Percentiles rank a stretch among this genome's conserved stretches.
Conservation (phyloP, 176 grass and related monocot genomes). For the Carex littledalei region DNA sequence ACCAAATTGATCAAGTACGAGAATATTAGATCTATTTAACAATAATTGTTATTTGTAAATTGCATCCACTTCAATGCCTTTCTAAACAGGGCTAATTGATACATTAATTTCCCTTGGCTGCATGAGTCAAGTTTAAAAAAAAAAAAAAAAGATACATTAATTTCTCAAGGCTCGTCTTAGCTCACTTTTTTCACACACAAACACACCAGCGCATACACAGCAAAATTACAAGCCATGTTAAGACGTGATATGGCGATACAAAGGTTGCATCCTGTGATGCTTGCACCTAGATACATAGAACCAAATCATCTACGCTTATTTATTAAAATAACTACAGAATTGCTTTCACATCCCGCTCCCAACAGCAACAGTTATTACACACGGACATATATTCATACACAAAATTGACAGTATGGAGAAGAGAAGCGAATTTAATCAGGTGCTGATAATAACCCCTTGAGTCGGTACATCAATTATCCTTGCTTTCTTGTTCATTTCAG, state of each 20-base stretch:
- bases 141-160: not conserved
- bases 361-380: not conserved
- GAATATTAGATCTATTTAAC: not conserved
- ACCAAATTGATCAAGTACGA: not conserved
- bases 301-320: constrained; percentile 46
- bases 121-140: no score
- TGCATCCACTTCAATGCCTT: not conserved
- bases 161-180: not conserved
- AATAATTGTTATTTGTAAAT: not conserved
- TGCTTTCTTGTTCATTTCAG: constrained; percentile 31
- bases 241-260: not conserved
- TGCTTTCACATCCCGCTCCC: not conserved
- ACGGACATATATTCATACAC: not conserved
- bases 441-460: constrained; percentile 33
- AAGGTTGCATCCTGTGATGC: constrained; percentile 65
- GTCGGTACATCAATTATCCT: constrained; percentile 29
- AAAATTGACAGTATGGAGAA: constrained; percentile 9
- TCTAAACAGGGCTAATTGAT: not conserved
- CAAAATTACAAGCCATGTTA: not conserved
- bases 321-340: constrained; percentile 16
- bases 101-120: not conserved
- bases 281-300: constrained; percentile 65
- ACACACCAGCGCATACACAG: not conserved
- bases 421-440: not conserved
- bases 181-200: constrained; percentile 5